Evolutionary conservation across 306 rosid species (phyloP), one percentile per base, ranked within the genome.

Genomic region (Lotus japonicus): DNA sequence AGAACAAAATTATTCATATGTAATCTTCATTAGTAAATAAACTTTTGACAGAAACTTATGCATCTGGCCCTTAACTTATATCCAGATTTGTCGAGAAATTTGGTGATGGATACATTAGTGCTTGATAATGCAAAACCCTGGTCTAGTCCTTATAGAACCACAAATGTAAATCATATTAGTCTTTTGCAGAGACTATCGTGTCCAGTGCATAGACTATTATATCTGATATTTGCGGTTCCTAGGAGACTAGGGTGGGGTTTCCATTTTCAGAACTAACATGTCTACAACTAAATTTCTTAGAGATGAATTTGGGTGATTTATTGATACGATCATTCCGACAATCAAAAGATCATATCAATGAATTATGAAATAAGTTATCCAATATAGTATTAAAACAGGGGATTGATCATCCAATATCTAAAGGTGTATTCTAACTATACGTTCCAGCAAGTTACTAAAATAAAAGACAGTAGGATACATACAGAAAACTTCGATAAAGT

Each of bases 401-500:
- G 69, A 26, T 44, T 64, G 21, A 45, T 45, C 26, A 64, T 63
- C 54, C 55, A 63, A 23, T 12, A 12, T 23, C n/a, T 4, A 9
- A 42, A 19, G 12, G 42, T 64, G 4, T 7, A 42, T 7, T 76
- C 18, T 5, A n/a, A 72, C 3, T 13, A 45, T 17, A 64, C 11
- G 39, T 21, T 58, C 16, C 18, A 58, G 54, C 15, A 69, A 64
- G 51, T 69, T 35, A 19, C 15, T 72, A 72, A 41, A 2, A 58
- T 10, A 31, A 46, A 63, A 54, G 73, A 64, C 19, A 31, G 36
- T 31, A 31, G 36, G 36, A 31, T 4, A 70, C 87, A 13, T 85
- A 92, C 98, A 9, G 97, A 88, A 59, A 92, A 92, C 76, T 92
- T 89, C 46, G 89, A 85, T 87, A 92, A 81, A 28, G 97, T 74